Conservation (phyloP, 371 early-diverging fungal genomes). For the Parasitella parasitica region DNA sequence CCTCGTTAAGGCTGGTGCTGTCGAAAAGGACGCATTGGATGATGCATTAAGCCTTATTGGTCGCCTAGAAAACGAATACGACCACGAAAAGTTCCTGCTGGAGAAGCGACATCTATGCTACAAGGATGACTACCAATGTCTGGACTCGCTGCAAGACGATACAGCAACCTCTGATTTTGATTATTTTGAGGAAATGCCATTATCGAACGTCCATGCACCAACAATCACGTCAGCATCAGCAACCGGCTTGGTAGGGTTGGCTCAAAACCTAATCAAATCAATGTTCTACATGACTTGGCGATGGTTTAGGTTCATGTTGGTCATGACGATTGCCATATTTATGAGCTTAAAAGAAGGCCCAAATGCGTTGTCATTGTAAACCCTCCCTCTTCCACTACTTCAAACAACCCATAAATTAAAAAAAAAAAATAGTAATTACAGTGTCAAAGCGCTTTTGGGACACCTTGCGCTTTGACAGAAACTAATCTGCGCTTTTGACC, state of each 20-base stretch:
- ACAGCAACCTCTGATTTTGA: no score
- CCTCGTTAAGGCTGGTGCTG: conserved; percentile 8
- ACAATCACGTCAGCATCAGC: neutral
- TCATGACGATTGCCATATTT: conserved; percentile 16
- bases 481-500: no score
- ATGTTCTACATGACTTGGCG: conserved; percentile 7
- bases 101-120: conserved; percentile 6
- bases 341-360: conserved; percentile 20
- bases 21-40: conserved; percentile 16
- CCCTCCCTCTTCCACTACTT: no score
- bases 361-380: neutral
- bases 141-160: neutral
- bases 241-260: neutral
- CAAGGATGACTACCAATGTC: neutral
- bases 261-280: neutral
- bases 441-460: neutral
- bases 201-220: neutral
- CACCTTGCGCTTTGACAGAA: no score
- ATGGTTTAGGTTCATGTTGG: conserved; percentile 12
- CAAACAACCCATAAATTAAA: neutral
- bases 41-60: conserved; percentile 13
- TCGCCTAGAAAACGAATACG: conserved; percentile 14
- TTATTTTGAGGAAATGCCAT: neutral
- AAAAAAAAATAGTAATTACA: neutral
- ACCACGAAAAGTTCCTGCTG: conserved; percentile 9